Base-by-base conservation (phyloP, 2,329 filamentous ascomycete genomes). In the Colletotrichum scovillei region DNA sequence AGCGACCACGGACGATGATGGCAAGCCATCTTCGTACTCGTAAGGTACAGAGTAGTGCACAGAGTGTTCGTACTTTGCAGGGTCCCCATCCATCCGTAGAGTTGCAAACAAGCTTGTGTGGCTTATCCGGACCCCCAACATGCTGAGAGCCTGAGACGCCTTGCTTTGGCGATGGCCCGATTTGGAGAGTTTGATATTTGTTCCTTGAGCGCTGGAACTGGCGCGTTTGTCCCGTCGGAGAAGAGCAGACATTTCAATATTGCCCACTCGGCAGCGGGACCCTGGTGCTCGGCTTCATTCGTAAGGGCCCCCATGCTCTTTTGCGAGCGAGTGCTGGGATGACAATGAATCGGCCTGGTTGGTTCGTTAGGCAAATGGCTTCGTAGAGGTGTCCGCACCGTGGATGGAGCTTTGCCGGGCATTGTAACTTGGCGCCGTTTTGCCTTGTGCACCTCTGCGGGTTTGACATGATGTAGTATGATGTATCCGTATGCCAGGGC, bases 241-340 rank as follows among this genome's bases (percentile, higher is more conserved):
- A 12, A 24, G 60, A 35, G 30, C 28, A 64, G 46, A 64, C 30
- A 9, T 35, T 55, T 55, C 46, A 53, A 64, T 38, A 35, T 55
- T 63, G 46, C 62, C 62, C 62, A 38, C 62, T 35, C 49, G 19
- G 28, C 46, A 35, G 62, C 22, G 62, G 46, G 30, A 64, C 62
- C 35, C 46, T 30, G 46, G 7, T 49, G 42, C 42, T 49, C 42
- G 42, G 42, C 46, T n/a, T 46, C 62, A 38, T 53, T 64, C 28
- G 5, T 30, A 46, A 11, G 12, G 46, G 6, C 7, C 46, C 26
- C 60, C 60, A 63, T 32, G 60, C 28, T 26, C 42, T 22, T 14
- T 63, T 30, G 60, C 28, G 42, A n/a, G 46, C 42, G 32, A 53
- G 32, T 32, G 46, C 30, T 32, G 30, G 62, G 30, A 38, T 64